Conservation (phyloP, 163 green algal species). For the Scenedesmus sp. region DNA sequence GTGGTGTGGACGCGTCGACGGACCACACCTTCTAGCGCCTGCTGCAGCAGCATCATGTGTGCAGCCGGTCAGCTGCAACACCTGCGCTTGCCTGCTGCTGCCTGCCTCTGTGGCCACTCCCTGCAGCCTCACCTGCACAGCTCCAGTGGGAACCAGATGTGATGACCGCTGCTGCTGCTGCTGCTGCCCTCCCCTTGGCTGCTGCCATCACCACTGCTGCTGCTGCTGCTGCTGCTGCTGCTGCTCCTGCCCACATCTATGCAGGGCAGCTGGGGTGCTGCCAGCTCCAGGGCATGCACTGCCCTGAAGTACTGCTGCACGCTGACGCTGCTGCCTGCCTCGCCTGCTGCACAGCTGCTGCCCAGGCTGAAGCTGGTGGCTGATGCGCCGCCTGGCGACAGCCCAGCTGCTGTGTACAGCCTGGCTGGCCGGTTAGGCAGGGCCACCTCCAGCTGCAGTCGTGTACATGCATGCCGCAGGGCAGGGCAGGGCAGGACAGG, state of each 20-base stretch:
- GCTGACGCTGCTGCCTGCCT: constrained; percentile 2
- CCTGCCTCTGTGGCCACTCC: not conserved
- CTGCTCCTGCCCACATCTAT: constrained; percentile 32
- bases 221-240: constrained; percentile 27
- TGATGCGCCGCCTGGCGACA: not conserved
- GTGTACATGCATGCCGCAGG: too few species aligned
- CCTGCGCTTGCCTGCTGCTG: not conserved
- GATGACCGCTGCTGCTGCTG: constrained; percentile 2
- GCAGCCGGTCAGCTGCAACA: not conserved
- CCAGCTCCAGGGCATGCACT: not conserved
- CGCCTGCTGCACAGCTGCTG: constrained; percentile 21
- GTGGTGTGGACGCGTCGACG: not conserved
- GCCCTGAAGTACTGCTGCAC: constrained; percentile 41
- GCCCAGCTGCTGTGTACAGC: not conserved
- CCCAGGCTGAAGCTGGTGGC: constrained; percentile 17
- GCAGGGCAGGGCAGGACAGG: not conserved
- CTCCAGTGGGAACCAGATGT: constrained; percentile 43
- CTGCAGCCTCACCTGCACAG: constrained; percentile 50
- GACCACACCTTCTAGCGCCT: not conserved
- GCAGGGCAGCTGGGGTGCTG: constrained; percentile 43
- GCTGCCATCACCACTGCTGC: not conserved
- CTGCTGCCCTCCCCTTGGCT: not conserved
- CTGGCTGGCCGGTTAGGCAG: not conserved
- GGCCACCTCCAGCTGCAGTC: constrained; percentile 25
- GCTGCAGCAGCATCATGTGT: not conserved